Conservation (phyloP, 768 basidiomycete species). For the Russula sp. region DNA sequence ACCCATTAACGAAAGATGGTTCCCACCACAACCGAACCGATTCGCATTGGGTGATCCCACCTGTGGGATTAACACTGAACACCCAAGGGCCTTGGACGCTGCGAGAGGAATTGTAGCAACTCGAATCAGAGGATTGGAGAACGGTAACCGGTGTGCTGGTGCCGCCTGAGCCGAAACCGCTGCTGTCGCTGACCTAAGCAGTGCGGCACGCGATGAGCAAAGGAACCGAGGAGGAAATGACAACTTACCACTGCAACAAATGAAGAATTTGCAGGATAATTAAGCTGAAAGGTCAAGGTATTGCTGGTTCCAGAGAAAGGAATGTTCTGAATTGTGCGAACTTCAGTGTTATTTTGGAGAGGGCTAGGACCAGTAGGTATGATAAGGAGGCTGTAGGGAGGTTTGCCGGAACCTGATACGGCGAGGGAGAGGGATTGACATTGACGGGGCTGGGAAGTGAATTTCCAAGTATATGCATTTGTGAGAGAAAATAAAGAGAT, state of each 20-base stretch:
- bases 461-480: conserved; percentile 39
- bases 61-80: conserved; percentile 56
- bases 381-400: conserved; percentile 63
- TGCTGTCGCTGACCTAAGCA: conserved; percentile 50
- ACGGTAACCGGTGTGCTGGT: conserved; percentile 65
- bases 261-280: conserved; percentile 61
- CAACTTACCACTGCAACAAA: conserved; percentile 69
- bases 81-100: conserved; percentile 49
- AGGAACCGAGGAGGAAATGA: background rate
- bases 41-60: conserved; percentile 60
- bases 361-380: conserved; percentile 63
- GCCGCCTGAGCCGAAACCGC: conserved; percentile 66
- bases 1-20: conserved; percentile 48
- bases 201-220: background rate
- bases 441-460: conserved; percentile 49
- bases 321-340: conserved; percentile 50
- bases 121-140: conserved; percentile 41
- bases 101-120: conserved; percentile 52
- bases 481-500: conserved; percentile 27
- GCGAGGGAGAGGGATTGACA: conserved; percentile 57
- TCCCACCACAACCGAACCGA: conserved; percentile 65
- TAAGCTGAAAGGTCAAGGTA: conserved; percentile 49
- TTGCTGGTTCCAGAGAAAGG: conserved; percentile 41
- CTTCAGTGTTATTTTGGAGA: conserved; percentile 56
- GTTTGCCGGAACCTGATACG: conserved; percentile 54